Conservation (phyloP, 2,329 filamentous ascomycete genomes). For the Diplodia sapinea region DNA sequence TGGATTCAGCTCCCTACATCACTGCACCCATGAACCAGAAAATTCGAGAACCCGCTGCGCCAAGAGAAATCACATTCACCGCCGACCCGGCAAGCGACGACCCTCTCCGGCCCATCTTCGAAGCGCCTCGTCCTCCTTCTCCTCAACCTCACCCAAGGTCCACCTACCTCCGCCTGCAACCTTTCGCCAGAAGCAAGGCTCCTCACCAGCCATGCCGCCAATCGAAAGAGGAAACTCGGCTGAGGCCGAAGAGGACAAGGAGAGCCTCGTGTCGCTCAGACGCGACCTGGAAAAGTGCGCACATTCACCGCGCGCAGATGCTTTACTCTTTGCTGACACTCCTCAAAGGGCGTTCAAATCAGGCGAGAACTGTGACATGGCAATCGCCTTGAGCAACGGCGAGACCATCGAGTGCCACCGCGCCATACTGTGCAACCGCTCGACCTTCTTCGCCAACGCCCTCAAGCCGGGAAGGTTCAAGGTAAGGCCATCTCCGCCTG, state of each 20-base stretch:
- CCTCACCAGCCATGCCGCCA: background rate
- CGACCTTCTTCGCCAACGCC: conserved; percentile 11
- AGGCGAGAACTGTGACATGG: background rate
- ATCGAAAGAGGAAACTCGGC: background rate
- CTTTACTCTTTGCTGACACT: background rate
- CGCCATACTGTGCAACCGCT: background rate
- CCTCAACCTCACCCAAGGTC: background rate
- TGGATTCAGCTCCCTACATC: no score
- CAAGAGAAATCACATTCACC: no score
- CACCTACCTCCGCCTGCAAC: background rate
- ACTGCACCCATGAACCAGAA: no score
- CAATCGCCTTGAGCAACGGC: background rate
- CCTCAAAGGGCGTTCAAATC: background rate
- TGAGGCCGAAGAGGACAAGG: background rate
- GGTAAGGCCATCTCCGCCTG: background rate
- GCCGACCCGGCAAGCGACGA: no score
- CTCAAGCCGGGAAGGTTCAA: conserved; percentile 13
- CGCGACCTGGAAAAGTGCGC: background rate
- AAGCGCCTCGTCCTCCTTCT: no score
- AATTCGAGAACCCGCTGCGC: no score
- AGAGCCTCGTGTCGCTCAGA: background rate
- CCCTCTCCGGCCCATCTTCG: no score
- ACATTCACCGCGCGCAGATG: background rate
- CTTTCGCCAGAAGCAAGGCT: no score
- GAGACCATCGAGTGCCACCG: background rate